Evolutionary conservation across 2,329 filamentous ascomycete species (phyloP).

Genomic region (Microcyclosporella mali): DNA sequence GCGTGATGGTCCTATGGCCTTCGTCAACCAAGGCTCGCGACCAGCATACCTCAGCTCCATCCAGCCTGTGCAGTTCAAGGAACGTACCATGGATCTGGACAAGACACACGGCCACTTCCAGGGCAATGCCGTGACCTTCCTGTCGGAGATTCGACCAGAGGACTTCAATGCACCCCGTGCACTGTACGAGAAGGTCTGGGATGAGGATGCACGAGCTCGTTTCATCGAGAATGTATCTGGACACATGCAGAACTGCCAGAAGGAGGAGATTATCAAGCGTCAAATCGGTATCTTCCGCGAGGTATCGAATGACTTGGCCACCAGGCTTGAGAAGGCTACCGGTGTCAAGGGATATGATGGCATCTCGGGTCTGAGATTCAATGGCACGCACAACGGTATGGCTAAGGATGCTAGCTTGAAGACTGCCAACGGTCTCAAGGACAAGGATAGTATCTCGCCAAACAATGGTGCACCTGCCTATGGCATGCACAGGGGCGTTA

Average conservation of each 20-base stretch:
- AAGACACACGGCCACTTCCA: constrained; percentile 47
- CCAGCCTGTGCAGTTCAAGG: constrained; percentile 45
- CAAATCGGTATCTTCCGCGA: constrained; percentile 62
- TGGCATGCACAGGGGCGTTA: not conserved
- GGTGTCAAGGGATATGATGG: constrained; percentile 56
- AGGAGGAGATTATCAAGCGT: constrained; percentile 57
- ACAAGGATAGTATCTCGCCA: constrained; percentile 9
- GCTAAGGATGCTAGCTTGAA: constrained; percentile 42
- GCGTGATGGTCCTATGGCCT: constrained; percentile 65
- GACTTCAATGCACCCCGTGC: constrained; percentile 52
- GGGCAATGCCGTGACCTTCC: constrained; percentile 45
- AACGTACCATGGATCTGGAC: constrained; percentile 43
- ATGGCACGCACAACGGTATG: constrained; percentile 58
- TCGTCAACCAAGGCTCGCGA: constrained; percentile 57
- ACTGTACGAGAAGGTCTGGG: constrained; percentile 57
- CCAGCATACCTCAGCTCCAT: constrained; percentile 53
- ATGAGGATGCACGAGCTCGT: constrained; percentile 51
- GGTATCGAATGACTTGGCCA: constrained; percentile 53
- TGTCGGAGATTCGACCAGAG: constrained; percentile 48
- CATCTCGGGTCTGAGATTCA: constrained; percentile 51
- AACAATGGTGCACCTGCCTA: constrained; percentile 17
- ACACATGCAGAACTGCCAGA: constrained; percentile 54
- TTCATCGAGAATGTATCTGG: constrained; percentile 56
- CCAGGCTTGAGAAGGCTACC: constrained; percentile 56
- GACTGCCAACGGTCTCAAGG: constrained; percentile 47